Evolutionary conservation across 306 rosid genomes (phyloP).

Genomic region (Medicago truncatula): MtrunA17r5.0-ANR NC_053046.1:1481001-1481500

Average conservation of each 20-base stretch:
- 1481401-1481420: slow-evolving; percentile 46
- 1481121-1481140: neutral
- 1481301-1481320: slow-evolving; percentile 60
- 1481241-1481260: slow-evolving; percentile 56
- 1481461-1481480: slow-evolving; percentile 55
- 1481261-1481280: slow-evolving; percentile 60
- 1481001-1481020: neutral
- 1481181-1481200: slow-evolving; percentile 1
- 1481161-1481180: neutral
- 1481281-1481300: slow-evolving; percentile 59
- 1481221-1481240: slow-evolving; percentile 22
- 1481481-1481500: slow-evolving; percentile 64
- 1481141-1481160: slow-evolving; percentile 20
- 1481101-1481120: slow-evolving; percentile 22
- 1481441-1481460: slow-evolving; percentile 67
- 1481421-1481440: slow-evolving; percentile 59
- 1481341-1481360: slow-evolving; percentile 38
- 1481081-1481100: slow-evolving; percentile 5
- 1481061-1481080: neutral
- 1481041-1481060: neutral
- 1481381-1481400: slow-evolving; percentile 29
- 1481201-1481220: slow-evolving; percentile 5
- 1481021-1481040: slow-evolving; percentile 13
- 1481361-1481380: neutral
- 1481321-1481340: slow-evolving; percentile 55